Conservation (phyloP, 208 protist species). For the Endotrypanum monterogeii region DNA sequence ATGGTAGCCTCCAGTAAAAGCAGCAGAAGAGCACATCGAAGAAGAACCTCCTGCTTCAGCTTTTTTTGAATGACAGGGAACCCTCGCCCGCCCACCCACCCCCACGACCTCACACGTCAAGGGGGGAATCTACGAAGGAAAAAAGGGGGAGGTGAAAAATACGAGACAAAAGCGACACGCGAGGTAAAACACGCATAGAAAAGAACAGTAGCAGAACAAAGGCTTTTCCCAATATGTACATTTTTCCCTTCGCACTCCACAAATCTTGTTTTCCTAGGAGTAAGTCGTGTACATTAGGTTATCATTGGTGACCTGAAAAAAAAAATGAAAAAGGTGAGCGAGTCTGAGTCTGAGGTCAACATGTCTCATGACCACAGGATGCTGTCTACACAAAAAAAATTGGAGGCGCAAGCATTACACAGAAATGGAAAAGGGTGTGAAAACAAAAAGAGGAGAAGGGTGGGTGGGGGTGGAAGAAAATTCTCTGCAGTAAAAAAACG, state of each 20-base stretch:
- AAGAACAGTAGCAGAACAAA: background rate
- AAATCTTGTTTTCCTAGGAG: background rate
- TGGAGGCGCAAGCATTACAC: background rate
- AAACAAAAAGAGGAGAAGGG: constrained; percentile 9
- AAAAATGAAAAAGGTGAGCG: background rate
- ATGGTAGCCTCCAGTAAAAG: constrained; percentile 1
- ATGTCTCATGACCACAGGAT: too few relatives aligned
- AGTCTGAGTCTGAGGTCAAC: background rate
- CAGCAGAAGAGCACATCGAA: constrained; percentile 7
- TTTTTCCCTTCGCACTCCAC: background rate
- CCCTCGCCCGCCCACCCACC: too few relatives aligned
- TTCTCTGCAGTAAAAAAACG: background rate
- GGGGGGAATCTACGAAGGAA: background rate
- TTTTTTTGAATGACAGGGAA: too few relatives aligned
- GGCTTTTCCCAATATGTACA: background rate
- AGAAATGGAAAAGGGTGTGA: background rate
- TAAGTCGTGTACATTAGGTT: background rate
- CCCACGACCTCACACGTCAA: background rate
- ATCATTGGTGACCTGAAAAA: background rate
- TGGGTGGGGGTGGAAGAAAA: constrained; percentile 5
- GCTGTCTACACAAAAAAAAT: background rate
- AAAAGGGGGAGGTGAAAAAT: constrained; percentile 6
- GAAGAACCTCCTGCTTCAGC: background rate
- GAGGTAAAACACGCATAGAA: background rate
- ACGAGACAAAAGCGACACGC: background rate